A percentile compares a stretch with the other conserved stretches of the same genome.
phyloP scores from a whole-genome alignment of 129 eudicot genomes.

The Calendula officinalis region DNA sequence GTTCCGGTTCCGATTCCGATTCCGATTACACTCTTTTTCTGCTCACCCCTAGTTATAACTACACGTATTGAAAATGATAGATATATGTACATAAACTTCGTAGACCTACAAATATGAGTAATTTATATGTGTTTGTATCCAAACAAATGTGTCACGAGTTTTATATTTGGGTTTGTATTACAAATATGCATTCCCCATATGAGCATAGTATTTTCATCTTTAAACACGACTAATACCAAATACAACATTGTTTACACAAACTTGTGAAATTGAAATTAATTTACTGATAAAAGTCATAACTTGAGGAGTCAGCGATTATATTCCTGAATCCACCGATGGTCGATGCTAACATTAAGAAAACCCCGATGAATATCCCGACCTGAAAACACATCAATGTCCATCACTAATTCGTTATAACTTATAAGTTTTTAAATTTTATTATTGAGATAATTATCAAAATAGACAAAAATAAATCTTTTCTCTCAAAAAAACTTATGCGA shows the following conservation, averaged over 20 bases:
- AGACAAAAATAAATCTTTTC: too few species aligned
- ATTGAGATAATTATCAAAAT: too few species aligned
- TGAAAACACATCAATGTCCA: slow-evolving; percentile 35
- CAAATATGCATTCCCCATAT: not conserved
- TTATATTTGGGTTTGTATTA: not conserved
- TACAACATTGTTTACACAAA: not conserved
- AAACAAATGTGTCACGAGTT: not conserved
- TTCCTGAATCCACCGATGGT: slow-evolving; percentile 86
- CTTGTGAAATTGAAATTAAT: not conserved
- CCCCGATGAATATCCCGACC: slow-evolving; percentile 77
- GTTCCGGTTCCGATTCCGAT: too few species aligned
- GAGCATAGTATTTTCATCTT: not conserved
- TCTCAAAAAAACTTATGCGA: too few species aligned
- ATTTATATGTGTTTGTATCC: not conserved
- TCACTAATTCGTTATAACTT: too few species aligned
- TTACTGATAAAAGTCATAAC: slow-evolving; percentile 70
- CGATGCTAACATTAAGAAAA: slow-evolving; percentile 78
- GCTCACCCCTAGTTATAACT: too few species aligned
- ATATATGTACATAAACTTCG: not conserved
- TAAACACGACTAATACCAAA: not conserved
- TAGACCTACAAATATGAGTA: not conserved
- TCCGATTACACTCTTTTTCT: too few species aligned
- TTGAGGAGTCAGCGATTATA: slow-evolving; percentile 62
- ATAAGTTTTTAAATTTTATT: too few species aligned
- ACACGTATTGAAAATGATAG: not conserved